Evolutionary conservation across 441 rosid genomes (phyloP).

Genomic region (Arabidopsis lyrata): DNA sequence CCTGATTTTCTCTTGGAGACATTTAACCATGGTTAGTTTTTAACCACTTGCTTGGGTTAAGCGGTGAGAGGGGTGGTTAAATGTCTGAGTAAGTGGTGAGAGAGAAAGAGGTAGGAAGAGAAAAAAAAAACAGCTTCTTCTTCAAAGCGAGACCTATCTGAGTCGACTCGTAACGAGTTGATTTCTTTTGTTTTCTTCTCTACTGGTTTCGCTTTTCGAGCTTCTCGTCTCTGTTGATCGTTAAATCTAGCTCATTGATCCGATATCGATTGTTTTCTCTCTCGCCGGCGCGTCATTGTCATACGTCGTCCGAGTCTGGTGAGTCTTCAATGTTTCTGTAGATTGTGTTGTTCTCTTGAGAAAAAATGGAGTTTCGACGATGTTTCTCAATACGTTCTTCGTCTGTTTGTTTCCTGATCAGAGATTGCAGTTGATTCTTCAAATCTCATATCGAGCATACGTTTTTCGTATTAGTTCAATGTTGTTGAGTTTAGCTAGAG

Average conservation of each 20-base stretch:
- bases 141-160: constrained; percentile 33
- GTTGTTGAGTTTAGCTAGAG: background rate
- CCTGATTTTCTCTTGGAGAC: background rate
- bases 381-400: background rate
- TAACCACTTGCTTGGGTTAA: constrained; percentile 30
- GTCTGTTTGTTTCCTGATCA: constrained; percentile 13
- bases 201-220: constrained; percentile 33
- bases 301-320: constrained; percentile 19
- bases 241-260: constrained; percentile 18
- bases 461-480: constrained; percentile 9
- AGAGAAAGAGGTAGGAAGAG: constrained; percentile 33
- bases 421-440: background rate
- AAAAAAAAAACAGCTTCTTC: constrained; percentile 34
- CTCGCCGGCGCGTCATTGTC: constrained; percentile 36
- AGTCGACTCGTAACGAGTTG: constrained; percentile 47
- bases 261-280: background rate
- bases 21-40: constrained; percentile 41
- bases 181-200: background rate
- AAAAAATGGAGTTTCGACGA: background rate
- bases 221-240: constrained; percentile 14
- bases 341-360: background rate
- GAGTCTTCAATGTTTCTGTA: background rate
- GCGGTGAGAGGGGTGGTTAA: constrained; percentile 39
- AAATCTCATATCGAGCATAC: background rate
- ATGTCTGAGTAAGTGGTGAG: constrained; percentile 38